Base-by-base conservation (phyloP, 1,139 yeast genomes). In the Candida glucosophila region DNA sequence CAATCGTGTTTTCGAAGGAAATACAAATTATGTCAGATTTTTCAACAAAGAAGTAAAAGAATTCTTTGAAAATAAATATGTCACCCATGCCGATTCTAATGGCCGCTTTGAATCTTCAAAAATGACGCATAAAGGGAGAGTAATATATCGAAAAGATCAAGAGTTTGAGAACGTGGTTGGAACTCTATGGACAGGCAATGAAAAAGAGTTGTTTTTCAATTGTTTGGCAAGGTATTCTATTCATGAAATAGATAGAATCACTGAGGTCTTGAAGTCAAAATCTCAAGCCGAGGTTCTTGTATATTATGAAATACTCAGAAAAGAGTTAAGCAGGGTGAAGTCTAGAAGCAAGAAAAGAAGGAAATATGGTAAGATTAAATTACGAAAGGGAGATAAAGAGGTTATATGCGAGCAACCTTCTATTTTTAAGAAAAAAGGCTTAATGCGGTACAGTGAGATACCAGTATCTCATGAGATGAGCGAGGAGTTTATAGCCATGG, bases 401-500 rank as follows among this genome's bases (percentile, higher is more conserved):
- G 14, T 21, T 7, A 17, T 14, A 14, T 26, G 15, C 12, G 22
- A 18, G 5, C 17, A 22, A 11, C 17, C 22, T 15, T 22, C 22
- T 19, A 20, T 22, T 10, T 25, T 20, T 4, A 22, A 19, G 9
- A 16, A 25, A 10, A 17, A 14, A 25, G 20, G 16, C 15, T 27
- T 19, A 23, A 22, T 31, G 2, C 17, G 25, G 9, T 33, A 33
- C 18, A 25, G 28, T 10, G 22, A 24, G n/a, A 14, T 33, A 12
- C 81, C 81, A 1, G 52, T 58, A 2, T 69, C 77, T 1, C 51
- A 52, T 34, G 83, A 76, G 41, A 63, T 74, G 66, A 60, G 67
- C 31, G 57, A 55, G 11, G 49, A 50, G 12, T 73, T 67, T 46
- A 43, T 68, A 2, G 43, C 45, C 8, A 49, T 67, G 44, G 82